Conservation (phyloP, 2,329 filamentous ascomycete species). For the Trichophyton benhamiae region DNA sequence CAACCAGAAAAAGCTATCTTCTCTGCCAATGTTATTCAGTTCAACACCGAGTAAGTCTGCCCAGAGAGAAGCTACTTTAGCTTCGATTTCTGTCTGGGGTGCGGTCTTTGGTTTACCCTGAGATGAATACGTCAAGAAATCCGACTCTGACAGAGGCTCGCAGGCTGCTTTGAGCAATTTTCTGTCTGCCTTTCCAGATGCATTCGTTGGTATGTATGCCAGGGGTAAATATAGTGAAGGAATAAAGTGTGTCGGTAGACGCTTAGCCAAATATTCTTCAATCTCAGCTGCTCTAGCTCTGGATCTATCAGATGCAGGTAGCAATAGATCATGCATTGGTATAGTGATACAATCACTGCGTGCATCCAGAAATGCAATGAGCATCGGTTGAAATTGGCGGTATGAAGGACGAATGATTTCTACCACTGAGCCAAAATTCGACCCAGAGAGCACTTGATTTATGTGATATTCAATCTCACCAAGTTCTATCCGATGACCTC, state of each 20-base stretch:
- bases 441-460: not conserved
- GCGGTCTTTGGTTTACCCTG: not conserved
- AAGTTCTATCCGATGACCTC: constrained; percentile 72
- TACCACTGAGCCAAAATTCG: not conserved
- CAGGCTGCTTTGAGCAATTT: constrained; percentile 17
- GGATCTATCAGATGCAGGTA: not conserved
- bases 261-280: not conserved
- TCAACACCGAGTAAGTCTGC: constrained; percentile 34
- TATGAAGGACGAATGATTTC: not conserved
- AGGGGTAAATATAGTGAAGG: constrained; percentile 25
- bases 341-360: not conserved
- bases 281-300: not conserved
- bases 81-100: not conserved
- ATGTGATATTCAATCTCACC: constrained; percentile 58
- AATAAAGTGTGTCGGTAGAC: constrained; percentile 25
- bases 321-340: constrained; percentile 27
- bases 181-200: constrained; percentile 25
- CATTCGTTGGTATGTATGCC: constrained; percentile 15
- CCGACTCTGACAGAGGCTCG: not conserved
- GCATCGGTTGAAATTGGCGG: not conserved
- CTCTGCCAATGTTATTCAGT: constrained; percentile 36
- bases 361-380: not conserved
- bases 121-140: not conserved
- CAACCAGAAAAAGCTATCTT: constrained; percentile 45
- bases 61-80: constrained; percentile 32